Percentiles rank a stretch among this genome's conserved stretches.
phyloP scores from a whole-genome alignment of 75 land plant genomes.

The Pinus tabuliformis region DNA sequence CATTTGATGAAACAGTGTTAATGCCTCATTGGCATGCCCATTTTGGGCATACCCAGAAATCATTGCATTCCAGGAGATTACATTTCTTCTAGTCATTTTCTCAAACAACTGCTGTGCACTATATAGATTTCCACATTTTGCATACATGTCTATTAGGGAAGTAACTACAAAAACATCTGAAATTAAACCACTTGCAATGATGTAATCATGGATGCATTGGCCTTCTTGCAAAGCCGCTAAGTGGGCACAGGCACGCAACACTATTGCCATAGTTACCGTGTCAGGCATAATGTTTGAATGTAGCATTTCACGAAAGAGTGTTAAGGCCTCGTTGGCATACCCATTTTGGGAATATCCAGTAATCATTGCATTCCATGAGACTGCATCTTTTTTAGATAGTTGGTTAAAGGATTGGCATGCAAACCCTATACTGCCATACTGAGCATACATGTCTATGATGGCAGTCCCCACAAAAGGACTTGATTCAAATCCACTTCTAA shows the following conservation, averaged over 20 bases:
- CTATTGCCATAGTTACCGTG: background rate
- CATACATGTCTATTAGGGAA: slow-evolving; percentile 59
- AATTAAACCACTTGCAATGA: slow-evolving; percentile 28
- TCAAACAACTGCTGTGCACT: slow-evolving; percentile 37
- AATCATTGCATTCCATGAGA: slow-evolving; percentile 48
- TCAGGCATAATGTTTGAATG: background rate
- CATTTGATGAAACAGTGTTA: slow-evolving; percentile 45
- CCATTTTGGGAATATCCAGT: slow-evolving; percentile 26
- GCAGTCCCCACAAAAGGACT: slow-evolving; percentile 25
- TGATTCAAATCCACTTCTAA: slow-evolving; percentile 15
- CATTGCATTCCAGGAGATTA: slow-evolving; percentile 52
- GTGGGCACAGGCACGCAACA: slow-evolving; percentile 21
- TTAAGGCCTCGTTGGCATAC: slow-evolving; percentile 20
- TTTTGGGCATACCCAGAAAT: slow-evolving; percentile 34
- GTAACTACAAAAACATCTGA: slow-evolving; percentile 58
- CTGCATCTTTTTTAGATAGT: slow-evolving; percentile 22
- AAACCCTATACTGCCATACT: slow-evolving; percentile 22
- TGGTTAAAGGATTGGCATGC: slow-evolving; percentile 23
- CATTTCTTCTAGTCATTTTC: slow-evolving; percentile 40
- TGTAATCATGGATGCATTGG: slow-evolving; percentile 41
- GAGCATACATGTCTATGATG: slow-evolving; percentile 39
- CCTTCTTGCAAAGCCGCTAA: slow-evolving; percentile 44
- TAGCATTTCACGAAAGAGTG: slow-evolving; percentile 28
- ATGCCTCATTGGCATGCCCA: slow-evolving; percentile 29
- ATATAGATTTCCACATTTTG: slow-evolving; percentile 21